A percentile compares a stretch with the other conserved stretches of the same genome.
These are phyloP conservation scores for Penicillium desertorum DNA, from an alignment of 495 filamentous ascomycete genomes.

Conservation along the genomic window DNA sequence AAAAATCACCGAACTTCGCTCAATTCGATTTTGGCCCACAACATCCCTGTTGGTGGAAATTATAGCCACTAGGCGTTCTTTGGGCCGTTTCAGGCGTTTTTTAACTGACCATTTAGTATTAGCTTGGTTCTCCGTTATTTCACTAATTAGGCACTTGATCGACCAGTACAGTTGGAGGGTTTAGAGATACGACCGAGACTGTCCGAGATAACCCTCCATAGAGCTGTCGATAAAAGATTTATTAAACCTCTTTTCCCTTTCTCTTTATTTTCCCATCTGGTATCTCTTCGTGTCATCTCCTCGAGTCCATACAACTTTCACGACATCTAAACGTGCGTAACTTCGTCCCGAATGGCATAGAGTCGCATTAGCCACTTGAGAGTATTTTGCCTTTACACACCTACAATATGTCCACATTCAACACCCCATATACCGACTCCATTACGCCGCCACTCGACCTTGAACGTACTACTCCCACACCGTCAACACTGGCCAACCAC, in stretches of 20 bases:
- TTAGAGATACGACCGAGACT: slow-evolving; percentile 1
- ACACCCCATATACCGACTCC: background rate
- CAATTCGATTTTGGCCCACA: background rate
- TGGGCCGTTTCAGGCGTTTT: slow-evolving; percentile 4
- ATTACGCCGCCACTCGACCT: background rate
- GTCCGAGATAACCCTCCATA: background rate
- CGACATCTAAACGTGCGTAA: background rate
- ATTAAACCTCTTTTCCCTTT: slow-evolving; percentile 1
- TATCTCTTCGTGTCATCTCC: background rate
- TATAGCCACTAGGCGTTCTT: slow-evolving; percentile 4
- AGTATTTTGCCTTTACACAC: background rate
- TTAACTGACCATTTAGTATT: background rate
- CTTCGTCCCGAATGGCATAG: background rate
- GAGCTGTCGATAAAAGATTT: slow-evolving; percentile 1
- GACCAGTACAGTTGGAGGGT: background rate
- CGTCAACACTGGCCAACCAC: background rate
- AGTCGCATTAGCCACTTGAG: background rate
- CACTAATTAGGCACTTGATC: slow-evolving; percentile 5
- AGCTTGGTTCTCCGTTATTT: background rate
- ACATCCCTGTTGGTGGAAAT: background rate
- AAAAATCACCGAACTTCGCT: slow-evolving; percentile 5
- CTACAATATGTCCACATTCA: slow-evolving; percentile 3
- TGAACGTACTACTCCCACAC: background rate
- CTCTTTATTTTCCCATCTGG: background rate
- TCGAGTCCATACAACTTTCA: background rate